Evolutionary conservation across 2,329 filamentous ascomycete genomes (phyloP).

Genomic region (Paraconiothyrium brasiliense): DNA sequence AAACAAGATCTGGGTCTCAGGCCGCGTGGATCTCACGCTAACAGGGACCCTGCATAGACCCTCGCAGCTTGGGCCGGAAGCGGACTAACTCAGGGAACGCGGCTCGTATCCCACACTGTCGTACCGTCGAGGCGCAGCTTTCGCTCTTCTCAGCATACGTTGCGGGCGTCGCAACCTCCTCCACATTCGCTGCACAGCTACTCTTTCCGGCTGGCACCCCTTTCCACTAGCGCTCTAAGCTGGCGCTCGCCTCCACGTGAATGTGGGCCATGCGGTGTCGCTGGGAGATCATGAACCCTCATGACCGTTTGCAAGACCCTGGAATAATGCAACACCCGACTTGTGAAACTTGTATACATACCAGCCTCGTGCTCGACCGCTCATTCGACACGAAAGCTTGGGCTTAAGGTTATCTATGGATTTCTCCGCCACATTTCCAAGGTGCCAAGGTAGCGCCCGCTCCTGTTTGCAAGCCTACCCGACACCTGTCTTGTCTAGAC

Average conservation of each 20-base stretch:
- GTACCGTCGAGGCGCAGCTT: background rate
- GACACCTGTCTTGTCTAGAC: conserved; percentile 3
- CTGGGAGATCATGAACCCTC: too few species aligned
- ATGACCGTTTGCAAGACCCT: too few species aligned
- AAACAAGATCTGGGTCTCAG: background rate
- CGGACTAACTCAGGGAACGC: background rate
- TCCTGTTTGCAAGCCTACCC: conserved; percentile 3
- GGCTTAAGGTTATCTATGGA: too few species aligned
- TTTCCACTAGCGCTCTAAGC: background rate
- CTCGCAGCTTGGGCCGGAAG: background rate
- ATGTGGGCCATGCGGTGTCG: background rate
- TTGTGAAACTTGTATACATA: too few species aligned
- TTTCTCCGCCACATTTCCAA: conserved; percentile 7
- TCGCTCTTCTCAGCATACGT: background rate
- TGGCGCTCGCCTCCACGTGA: too few species aligned
- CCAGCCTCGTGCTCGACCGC: too few species aligned
- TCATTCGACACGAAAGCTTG: too few species aligned
- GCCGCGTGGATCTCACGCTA: conserved; percentile 9
- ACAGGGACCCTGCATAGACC: background rate
- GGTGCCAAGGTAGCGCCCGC: conserved; percentile 3
- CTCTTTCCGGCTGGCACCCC: background rate
- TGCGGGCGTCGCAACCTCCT: background rate
- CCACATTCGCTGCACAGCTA: background rate
- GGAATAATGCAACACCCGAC: too few species aligned
- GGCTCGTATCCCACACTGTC: background rate